Base-by-base conservation (phyloP, 2,329 filamentous ascomycete genomes). In the Acrodontium crateriforme region DNA sequence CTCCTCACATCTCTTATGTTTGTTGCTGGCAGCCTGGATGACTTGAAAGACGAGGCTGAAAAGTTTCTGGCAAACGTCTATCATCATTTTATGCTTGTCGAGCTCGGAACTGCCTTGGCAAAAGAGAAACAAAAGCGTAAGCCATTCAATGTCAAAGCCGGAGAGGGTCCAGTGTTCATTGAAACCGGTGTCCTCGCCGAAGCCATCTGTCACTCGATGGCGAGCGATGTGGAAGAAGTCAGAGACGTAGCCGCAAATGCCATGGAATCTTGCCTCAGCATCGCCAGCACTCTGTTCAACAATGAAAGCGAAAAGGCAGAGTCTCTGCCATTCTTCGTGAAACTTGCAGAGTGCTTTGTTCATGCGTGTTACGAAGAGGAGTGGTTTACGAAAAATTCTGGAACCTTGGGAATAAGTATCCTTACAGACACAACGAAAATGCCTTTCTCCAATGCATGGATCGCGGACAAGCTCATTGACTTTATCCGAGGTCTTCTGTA, bases 301-400 rank as follows among this genome's bases (percentile, higher is more conserved):
- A n/a, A n/a, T 5, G 13, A 10, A 4, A 12, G n/a, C 20, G n/a
- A 10, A 4, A 69, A 78, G 29, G 74, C 85, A 17, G 72, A 80
- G 18, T 74, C 74, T 31, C 65, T 98, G 6, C 73, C 78, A 1
- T 82, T 98, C 55, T 98, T 98, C 57, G 69, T 67, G 33, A 76
- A 87, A 45, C 64, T 98, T 5, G 77, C 78, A 20, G 78, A 74
- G 35, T 76, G 75, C 1, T 93, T 95, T 51, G 89, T 82, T 43
- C 89, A 98, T 51, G 84, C 82, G 39, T 98, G 89, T 52, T 85
- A 94, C 45, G 84, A 89, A 45, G 87, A 98, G 52, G 89, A 98
- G 46, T 99, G 91, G 89, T 98, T 93, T 49, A 85, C 85, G 28
- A 98, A 99, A 56, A 80, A 84, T 19, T 89, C 87, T 26, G 89